phyloP scores from a whole-genome alignment of 2,329 filamentous ascomycete genomes.

The Tolypocladium amazonense region DNA sequence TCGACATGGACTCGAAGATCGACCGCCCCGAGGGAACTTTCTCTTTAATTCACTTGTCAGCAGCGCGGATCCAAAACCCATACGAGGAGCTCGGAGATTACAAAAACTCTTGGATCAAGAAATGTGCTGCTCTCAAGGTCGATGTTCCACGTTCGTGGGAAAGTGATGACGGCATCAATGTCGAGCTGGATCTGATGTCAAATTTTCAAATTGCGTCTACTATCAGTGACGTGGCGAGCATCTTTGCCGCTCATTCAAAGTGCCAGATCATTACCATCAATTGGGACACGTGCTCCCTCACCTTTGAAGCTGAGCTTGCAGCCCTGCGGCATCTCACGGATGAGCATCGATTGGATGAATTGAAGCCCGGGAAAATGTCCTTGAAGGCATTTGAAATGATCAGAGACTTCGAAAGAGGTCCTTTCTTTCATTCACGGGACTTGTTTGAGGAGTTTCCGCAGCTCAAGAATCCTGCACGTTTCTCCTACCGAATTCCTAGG shows the following conservation, averaged over 20 bases:
- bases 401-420: constrained; percentile 13
- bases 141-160: constrained; percentile 20
- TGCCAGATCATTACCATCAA: constrained; percentile 14
- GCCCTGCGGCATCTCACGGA: constrained; percentile 15
- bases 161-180: constrained; percentile 9
- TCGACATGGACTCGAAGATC: constrained; percentile 15
- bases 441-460: constrained; percentile 21
- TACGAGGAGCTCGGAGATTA: constrained; percentile 13
- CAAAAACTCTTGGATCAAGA: constrained; percentile 3
- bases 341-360: constrained; percentile 7
- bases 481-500: constrained; percentile 10
- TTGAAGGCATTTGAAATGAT: constrained; percentile 21
- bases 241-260: constrained; percentile 7
- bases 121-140: constrained; percentile 21
- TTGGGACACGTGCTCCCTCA: constrained; percentile 15
- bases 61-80: constrained; percentile 18
- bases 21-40: constrained; percentile 9
- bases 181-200: constrained; percentile 43
- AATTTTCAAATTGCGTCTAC: constrained; percentile 50
- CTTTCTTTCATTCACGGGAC: constrained; percentile 10
- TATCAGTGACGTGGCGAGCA: constrained; percentile 8
- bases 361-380: constrained; percentile 9
- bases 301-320: constrained; percentile 22
- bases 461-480: constrained; percentile 15
- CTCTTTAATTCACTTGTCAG: constrained; percentile 13